These are phyloP conservation scores for Venturia aucupariae DNA, from an alignment of 2,329 filamentous ascomycete species.

Conservation along the genomic window DNA sequence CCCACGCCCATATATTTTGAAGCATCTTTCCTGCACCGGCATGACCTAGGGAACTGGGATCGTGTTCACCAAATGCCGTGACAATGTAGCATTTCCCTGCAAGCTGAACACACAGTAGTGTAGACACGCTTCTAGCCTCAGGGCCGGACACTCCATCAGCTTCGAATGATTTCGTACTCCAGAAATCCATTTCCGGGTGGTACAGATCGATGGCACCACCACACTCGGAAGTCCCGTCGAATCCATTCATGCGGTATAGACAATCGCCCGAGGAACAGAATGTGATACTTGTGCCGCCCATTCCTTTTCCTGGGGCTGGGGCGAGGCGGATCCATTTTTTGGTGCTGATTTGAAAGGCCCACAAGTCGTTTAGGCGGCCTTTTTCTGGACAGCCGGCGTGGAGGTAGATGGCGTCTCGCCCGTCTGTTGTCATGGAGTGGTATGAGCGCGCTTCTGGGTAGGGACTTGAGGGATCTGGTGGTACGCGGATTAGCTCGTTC, in stretches of 20 bases:
- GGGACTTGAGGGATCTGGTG: slow-evolving; percentile 30
- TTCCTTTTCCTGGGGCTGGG: slow-evolving; percentile 30
- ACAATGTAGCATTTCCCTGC: slow-evolving; percentile 32
- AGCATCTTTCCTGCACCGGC: slow-evolving; percentile 49
- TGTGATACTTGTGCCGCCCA: slow-evolving; percentile 32
- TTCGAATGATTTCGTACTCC: slow-evolving; percentile 27
- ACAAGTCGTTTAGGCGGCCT: slow-evolving; percentile 44
- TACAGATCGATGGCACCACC: slow-evolving; percentile 63
- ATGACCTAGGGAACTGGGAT: slow-evolving; percentile 45
- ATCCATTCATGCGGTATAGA: slow-evolving; percentile 36
- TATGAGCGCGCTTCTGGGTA: slow-evolving; percentile 61
- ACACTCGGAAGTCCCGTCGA: slow-evolving; percentile 46
- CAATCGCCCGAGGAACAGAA: slow-evolving; percentile 26
- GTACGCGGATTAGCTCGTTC: no score
- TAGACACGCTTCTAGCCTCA: slow-evolving; percentile 40
- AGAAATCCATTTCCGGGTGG: slow-evolving; percentile 29
- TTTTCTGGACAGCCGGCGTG: slow-evolving; percentile 64
- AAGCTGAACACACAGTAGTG: slow-evolving; percentile 34
- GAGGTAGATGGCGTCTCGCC: slow-evolving; percentile 53
- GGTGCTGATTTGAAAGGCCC: slow-evolving; percentile 41
- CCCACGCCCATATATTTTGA: slow-evolving; percentile 41
- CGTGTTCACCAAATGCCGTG: slow-evolving; percentile 45
- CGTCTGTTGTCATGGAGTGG: slow-evolving; percentile 57
- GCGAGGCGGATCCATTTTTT: slow-evolving; percentile 44
- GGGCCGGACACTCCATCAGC: slow-evolving; percentile 40